Conservation (phyloP, 805 yeast species). For the Myxozyma kluyveri region DNA sequence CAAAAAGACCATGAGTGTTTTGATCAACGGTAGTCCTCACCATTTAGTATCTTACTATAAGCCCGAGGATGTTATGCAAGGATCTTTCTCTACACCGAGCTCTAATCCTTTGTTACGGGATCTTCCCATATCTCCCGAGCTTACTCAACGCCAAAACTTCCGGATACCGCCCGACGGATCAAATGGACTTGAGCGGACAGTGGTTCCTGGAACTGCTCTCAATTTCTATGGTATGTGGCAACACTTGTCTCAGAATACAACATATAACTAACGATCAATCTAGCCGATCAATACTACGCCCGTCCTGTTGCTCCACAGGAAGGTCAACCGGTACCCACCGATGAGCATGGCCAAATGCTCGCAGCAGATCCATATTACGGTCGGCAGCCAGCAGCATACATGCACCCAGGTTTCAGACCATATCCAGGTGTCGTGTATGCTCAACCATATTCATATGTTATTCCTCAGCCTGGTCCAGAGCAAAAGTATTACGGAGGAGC, state of each 20-base stretch:
- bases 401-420: conserved; percentile 21
- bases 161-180: conserved; percentile 38
- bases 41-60: conserved; percentile 80
- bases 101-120: conserved; percentile 51
- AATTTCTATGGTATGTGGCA: conserved; percentile 7
- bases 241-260: not conserved
- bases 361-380: conserved; percentile 16
- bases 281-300: conserved; percentile 9
- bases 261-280: not conserved
- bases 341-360: conserved; percentile 16
- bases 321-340: conserved; percentile 5
- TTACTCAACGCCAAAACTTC: conserved; percentile 38
- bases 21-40: conserved; percentile 43
- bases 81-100: conserved; percentile 57
- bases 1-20: conserved; percentile 75
- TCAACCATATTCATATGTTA: conserved; percentile 12
- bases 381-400: conserved; percentile 13
- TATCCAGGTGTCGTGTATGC: conserved; percentile 25
- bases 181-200: conserved; percentile 19
- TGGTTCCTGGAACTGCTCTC: conserved; percentile 12
- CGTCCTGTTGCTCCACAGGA: not conserved
- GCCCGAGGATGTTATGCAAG: conserved; percentile 66
- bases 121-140: conserved; percentile 42
- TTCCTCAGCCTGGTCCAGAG: conserved; percentile 6
- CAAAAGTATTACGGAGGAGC: conserved; percentile 17